Percentiles rank a stretch among this genome's conserved stretches.
Evolutionary conservation across 768 basidiomycete genomes (phyloP).

Genomic region (Tulasnella sp.): DNA sequence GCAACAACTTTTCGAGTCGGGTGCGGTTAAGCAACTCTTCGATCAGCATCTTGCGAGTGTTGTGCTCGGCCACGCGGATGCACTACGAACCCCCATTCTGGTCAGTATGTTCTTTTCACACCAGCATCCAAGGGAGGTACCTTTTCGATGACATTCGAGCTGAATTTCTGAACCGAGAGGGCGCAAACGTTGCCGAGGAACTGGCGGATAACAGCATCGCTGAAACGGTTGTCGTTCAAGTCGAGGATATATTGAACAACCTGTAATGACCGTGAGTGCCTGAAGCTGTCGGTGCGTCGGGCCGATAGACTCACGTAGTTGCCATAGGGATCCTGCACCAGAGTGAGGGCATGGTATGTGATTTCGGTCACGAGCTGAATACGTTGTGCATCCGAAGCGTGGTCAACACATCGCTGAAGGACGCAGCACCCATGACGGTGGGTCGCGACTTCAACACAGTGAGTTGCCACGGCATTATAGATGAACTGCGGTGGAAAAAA

Average conservation of each 20-base stretch:
- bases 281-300: background rate
- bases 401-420: constrained; percentile 95
- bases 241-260: constrained; percentile 98
- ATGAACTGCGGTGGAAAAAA: constrained; percentile 69
- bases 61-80: constrained; percentile 94
- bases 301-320: constrained; percentile 63
- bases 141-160: constrained; percentile 98
- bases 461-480: constrained; percentile 97
- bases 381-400: constrained; percentile 92
- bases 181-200: constrained; percentile 97
- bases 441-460: constrained; percentile 98
- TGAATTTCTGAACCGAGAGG: constrained; percentile 97
- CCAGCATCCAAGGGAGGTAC: constrained; percentile 38
- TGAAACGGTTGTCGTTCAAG: constrained; percentile 96
- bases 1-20: constrained; percentile 88
- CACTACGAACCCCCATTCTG: constrained; percentile 40
- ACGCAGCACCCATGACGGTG: constrained; percentile 99
- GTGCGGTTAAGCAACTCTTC: constrained; percentile 93
- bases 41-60: constrained; percentile 88
- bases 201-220: constrained; percentile 94
- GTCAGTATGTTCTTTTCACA: background rate
- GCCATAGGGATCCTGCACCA: constrained; percentile 96
- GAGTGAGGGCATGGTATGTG: constrained; percentile 93
- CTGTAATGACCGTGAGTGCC: constrained; percentile 38
- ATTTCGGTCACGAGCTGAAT: constrained; percentile 98